Base-by-base conservation (phyloP, 768 basidiomycete species). In the Auriscalpium vulgare region DNA sequence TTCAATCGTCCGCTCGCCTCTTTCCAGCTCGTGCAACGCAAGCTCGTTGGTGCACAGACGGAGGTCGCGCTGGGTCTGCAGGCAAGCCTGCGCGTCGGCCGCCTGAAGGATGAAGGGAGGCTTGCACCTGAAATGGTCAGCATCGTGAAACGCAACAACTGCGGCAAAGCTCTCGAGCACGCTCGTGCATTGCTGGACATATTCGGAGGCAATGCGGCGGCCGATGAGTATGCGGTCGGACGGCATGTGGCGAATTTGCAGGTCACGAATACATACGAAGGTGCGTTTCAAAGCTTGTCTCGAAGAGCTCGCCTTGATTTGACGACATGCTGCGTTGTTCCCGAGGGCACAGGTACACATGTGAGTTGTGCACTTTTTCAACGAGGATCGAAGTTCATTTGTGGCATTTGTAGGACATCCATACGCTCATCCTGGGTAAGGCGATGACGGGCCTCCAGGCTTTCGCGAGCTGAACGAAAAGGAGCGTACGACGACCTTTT, bases 1-100 rank as follows among this genome's bases (percentile, higher is more conserved):
- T 98, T 98, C 74, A 77, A 82, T 21, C 83, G 87, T 38, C 93
- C 94, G 0, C 76, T 97, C 3, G 95, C 91, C 2, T 88, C 88
- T 6, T 98, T 95, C 83, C 95, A 98, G 70, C 84, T 98, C n/a
- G 79, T 97, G 16, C 95, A 97, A 69, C 95, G 95, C 82, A 98
- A 98, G 71, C 79, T 98, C 14, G 93, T 88, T 3, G 94, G 97
- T 61, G 94, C 95, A 11, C 87, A 93, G 60, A 90, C 86, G 1
- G 92, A 97, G 65, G 81, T 84, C 9, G 81, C 87, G 1, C 75
- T 95, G 11, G 91, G 94, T 7, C 73, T 91, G 23, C 77, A 82
- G 45, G 86, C 87, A 7, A 86, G 83, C 61, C 69, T 88, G 35
- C 89, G 89, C 63, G 73, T 75, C 21, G 95, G 95, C 2, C 78